A percentile compares a stretch with the other conserved stretches of the same genome.
Conservation (phyloP, 177 flowering plant genomes). For the Vitis hybrid region DNA sequence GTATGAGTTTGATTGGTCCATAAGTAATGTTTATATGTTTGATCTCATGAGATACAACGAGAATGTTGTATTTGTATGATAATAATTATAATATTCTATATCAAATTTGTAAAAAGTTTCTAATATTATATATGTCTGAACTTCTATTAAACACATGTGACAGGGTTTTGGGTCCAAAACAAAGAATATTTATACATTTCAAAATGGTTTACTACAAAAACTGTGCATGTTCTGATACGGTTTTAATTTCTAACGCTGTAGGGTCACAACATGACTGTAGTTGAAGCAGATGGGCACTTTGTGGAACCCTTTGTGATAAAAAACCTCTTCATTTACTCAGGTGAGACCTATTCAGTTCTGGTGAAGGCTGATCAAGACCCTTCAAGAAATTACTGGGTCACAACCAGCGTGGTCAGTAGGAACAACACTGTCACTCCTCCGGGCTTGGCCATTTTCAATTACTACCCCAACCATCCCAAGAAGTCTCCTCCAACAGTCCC, state of each 20-base stretch:
- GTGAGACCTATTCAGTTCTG: constrained; percentile 85
- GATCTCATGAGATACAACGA: no score
- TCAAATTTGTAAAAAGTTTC: no score
- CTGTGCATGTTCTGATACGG: not conserved
- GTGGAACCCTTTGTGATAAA: constrained; percentile 75
- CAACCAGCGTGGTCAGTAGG: constrained; percentile 54
- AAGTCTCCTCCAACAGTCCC: constrained; percentile 50
- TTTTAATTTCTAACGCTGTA: constrained; percentile 7
- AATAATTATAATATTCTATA: no score
- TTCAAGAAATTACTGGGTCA: constrained; percentile 74
- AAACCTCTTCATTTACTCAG: constrained; percentile 77
- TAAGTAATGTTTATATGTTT: no score
- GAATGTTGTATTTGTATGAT: no score
- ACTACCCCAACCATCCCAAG: constrained; percentile 78
- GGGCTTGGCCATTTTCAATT: constrained; percentile 67
- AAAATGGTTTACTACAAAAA: no score
- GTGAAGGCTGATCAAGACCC: constrained; percentile 75
- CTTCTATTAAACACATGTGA: no score
- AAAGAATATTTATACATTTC: no score
- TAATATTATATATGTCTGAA: no score
- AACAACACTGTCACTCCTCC: constrained; percentile 40
- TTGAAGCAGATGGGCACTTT: constrained; percentile 86
- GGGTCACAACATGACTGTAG: constrained; percentile 92
- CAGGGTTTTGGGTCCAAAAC: no score
- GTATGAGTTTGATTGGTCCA: no score